Evolutionary conservation across 75 land plant species (phyloP).

Genomic region (Sequoiadendron giganteum): DNA sequence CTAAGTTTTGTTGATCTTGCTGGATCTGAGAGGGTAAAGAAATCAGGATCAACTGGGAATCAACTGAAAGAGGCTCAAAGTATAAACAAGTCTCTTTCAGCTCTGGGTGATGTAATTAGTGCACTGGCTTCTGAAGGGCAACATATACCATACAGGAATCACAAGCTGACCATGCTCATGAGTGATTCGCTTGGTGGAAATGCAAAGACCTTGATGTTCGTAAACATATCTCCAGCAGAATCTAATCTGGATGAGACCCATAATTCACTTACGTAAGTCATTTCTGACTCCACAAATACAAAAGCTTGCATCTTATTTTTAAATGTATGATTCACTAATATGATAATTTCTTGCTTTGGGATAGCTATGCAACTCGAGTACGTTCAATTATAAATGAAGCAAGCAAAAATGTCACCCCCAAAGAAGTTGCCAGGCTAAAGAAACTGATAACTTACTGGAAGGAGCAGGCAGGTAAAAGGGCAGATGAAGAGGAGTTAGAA

Average conservation of each 20-base stretch:
- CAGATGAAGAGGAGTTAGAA: slow-evolving; percentile 84
- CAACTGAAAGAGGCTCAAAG: slow-evolving; percentile 98
- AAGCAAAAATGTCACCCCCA: slow-evolving; percentile 84
- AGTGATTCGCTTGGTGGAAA: slow-evolving; percentile 99
- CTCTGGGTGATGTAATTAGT: slow-evolving; percentile 96
- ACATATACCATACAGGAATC: slow-evolving; percentile 96
- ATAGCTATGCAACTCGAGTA: slow-evolving; percentile 95
- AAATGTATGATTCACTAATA: background rate
- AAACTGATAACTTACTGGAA: slow-evolving; percentile 87
- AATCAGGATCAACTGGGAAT: slow-evolving; percentile 85
- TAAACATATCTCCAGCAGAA: slow-evolving; percentile 91
- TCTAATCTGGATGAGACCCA: slow-evolving; percentile 94
- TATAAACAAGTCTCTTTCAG: slow-evolving; percentile 95
- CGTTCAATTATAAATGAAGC: slow-evolving; percentile 94
- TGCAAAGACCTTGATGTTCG: slow-evolving; percentile 98
- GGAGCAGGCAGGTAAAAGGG: slow-evolving; percentile 88
- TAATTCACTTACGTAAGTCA: slow-evolving; percentile 80
- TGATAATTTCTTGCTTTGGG: background rate
- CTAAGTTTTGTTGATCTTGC: slow-evolving; percentile 98
- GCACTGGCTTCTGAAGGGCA: slow-evolving; percentile 82
- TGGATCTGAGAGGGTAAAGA: slow-evolving; percentile 97
- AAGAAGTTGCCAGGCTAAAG: slow-evolving; percentile 79
- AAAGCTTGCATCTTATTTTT: slow-evolving; percentile 8
- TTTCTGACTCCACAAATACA: background rate
- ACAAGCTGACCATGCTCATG: slow-evolving; percentile 98